These are phyloP conservation scores for Neurospora intermedia DNA, from an alignment of 495 filamentous ascomycete species.

Conservation along the genomic window DNA sequence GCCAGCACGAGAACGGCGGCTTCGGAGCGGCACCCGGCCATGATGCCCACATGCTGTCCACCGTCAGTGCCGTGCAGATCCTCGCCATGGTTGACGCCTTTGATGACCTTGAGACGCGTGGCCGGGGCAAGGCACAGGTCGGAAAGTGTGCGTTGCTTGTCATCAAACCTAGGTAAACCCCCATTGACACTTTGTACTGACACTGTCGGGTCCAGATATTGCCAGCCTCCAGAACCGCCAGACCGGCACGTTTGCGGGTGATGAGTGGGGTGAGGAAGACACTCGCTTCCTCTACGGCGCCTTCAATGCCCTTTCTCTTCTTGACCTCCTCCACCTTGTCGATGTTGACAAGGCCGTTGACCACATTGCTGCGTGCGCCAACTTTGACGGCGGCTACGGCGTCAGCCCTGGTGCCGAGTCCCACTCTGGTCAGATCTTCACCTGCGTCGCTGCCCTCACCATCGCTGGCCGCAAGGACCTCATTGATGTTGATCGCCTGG, in stretches of 20 bases:
- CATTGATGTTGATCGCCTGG: slow-evolving; percentile 72
- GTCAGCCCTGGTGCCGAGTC: slow-evolving; percentile 81
- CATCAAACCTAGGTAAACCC: background rate
- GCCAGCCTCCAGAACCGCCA: slow-evolving; percentile 66
- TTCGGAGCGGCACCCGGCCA: slow-evolving; percentile 92
- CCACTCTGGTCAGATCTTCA: slow-evolving; percentile 88
- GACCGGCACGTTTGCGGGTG: slow-evolving; percentile 81
- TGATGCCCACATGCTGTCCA: slow-evolving; percentile 91
- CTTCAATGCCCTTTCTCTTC: slow-evolving; percentile 73
- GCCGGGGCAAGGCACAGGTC: slow-evolving; percentile 59
- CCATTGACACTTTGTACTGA: slow-evolving; percentile 3
- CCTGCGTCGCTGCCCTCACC: slow-evolving; percentile 78
- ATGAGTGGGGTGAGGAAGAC: slow-evolving; percentile 93
- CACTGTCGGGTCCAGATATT: slow-evolving; percentile 51
- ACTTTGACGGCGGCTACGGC: slow-evolving; percentile 90
- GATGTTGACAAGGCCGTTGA: slow-evolving; percentile 69
- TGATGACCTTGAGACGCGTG: slow-evolving; percentile 62
- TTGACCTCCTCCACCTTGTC: slow-evolving; percentile 57
- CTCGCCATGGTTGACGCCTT: slow-evolving; percentile 75
- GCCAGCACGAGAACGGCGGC: slow-evolving; percentile 75
- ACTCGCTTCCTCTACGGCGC: slow-evolving; percentile 89
- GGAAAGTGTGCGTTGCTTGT: slow-evolving; percentile 51
- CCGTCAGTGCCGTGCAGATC: slow-evolving; percentile 86
- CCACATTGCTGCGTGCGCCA: slow-evolving; percentile 70
- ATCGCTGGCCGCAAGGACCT: slow-evolving; percentile 76